Evolutionary conservation across 2,329 filamentous ascomycete species (phyloP).

Genomic region (Xylariales sp.): DNA sequence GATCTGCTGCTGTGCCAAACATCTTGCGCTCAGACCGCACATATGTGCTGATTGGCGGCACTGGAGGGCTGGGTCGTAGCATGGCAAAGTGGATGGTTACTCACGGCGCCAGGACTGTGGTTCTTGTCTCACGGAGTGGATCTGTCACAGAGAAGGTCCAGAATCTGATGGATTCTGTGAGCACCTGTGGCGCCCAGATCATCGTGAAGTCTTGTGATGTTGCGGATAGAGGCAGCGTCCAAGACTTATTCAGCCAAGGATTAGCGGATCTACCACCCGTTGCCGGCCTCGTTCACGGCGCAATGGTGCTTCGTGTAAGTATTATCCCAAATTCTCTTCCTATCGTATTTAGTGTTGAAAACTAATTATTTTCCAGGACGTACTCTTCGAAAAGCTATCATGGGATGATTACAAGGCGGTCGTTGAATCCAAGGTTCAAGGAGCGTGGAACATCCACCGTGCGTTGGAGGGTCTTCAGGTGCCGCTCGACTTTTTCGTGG

Average conservation of each 20-base stretch:
- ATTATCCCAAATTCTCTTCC: background rate
- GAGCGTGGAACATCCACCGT: background rate
- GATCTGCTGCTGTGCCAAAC: too few species aligned
- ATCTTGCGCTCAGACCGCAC: too few species aligned
- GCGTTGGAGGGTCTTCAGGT: conserved; percentile 32
- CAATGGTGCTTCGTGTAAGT: conserved; percentile 9
- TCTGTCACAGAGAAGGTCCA: background rate
- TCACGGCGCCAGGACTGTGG: conserved; percentile 7
- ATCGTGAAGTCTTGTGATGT: background rate
- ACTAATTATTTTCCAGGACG: conserved; percentile 26
- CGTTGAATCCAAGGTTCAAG: conserved; percentile 25
- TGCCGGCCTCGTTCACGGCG: conserved; percentile 9
- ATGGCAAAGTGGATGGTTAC: conserved; percentile 16
- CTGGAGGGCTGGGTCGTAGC: too few species aligned
- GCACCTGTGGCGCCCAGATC: background rate
- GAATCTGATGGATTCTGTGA: background rate
- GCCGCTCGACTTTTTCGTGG: conserved; percentile 35
- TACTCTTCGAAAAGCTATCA: conserved; percentile 49
- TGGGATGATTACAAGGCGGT: conserved; percentile 41
- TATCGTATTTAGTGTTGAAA: background rate
- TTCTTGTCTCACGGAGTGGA: background rate
- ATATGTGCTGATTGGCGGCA: too few species aligned
- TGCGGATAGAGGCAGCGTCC: background rate
- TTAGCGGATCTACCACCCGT: conserved; percentile 10
- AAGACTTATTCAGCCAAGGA: background rate